A percentile compares a stretch with the other conserved stretches of the same genome.
Evolutionary conservation across 2,329 filamentous ascomycete species (phyloP).

Genomic region (Penicillium freii): DNA sequence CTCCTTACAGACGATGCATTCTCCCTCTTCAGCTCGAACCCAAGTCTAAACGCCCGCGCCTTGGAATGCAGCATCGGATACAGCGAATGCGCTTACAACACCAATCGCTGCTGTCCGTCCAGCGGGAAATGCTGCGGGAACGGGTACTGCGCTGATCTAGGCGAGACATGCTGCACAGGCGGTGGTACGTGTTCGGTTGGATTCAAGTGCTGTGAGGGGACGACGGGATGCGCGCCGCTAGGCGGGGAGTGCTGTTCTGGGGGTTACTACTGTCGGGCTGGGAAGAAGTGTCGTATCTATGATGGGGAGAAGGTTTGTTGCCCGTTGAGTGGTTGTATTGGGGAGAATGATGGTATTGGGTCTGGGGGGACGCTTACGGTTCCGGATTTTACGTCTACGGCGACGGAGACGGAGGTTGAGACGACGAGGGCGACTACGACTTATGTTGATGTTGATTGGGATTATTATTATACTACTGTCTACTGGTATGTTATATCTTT

Average conservation of each 20-base stretch:
- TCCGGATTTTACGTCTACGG: not conserved
- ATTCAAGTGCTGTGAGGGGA: conserved; percentile 18
- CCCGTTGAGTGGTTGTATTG: conserved; percentile 11
- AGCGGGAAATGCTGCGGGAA: conserved; percentile 14
- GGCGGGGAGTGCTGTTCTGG: conserved; percentile 18
- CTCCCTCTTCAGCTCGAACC: not conserved
- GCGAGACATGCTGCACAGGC: conserved; percentile 14
- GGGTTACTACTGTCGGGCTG: conserved; percentile 17
- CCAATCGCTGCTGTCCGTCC: conserved; percentile 13
- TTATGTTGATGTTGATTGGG: conserved; percentile 3
- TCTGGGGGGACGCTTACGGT: not conserved
- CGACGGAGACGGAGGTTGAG: conserved; percentile 1
- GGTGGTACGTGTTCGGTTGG: conserved; percentile 17
- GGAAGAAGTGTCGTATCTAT: conserved; percentile 15
- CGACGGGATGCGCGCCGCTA: conserved; percentile 13
- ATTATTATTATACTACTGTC: conserved; percentile 21
- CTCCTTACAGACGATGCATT: not conserved
- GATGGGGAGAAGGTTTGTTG: conserved; percentile 16
- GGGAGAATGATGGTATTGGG: conserved; percentile 11
- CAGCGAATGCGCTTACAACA: conserved; percentile 12
- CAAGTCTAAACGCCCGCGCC: conserved; percentile 17
- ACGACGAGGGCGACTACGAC: conserved; percentile 1
- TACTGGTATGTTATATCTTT: conserved; percentile 14
- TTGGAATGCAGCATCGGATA: conserved; percentile 13
- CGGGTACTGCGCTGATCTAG: conserved; percentile 16